Percentiles rank a stretch among this genome's conserved stretches.
Conservation (phyloP, 2,329 filamentous ascomycete species). For the Corinectria fuckeliana region DNA sequence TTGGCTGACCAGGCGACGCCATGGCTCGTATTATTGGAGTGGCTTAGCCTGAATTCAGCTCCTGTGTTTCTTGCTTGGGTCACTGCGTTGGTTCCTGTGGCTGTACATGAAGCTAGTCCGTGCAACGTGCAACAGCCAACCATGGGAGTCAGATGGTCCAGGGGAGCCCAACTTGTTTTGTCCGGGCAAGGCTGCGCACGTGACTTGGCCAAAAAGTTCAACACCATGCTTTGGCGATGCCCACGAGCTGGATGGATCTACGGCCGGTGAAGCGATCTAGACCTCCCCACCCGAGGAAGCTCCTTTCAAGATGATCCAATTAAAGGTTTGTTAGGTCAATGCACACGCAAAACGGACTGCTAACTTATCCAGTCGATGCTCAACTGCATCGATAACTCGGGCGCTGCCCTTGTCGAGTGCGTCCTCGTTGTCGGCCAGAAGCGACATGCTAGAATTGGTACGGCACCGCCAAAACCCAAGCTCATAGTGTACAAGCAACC, state of each 20-base stretch:
- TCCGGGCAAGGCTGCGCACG: constrained; percentile 23
- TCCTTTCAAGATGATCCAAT: constrained; percentile 81
- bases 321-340: constrained; percentile 66
- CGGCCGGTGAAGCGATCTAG: constrained; percentile 32
- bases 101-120: constrained; percentile 17
- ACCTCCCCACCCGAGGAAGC: constrained; percentile 25
- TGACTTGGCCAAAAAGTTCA: constrained; percentile 38
- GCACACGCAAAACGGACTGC: fast-evolving
- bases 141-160: not conserved
- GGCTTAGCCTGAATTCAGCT: not conserved
- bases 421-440: constrained; percentile 92
- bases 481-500: too few species aligned
- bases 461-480: constrained; percentile 37
- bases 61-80: constrained; percentile 17
- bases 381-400: constrained; percentile 99
- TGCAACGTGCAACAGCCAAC: not conserved
- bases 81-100: constrained; percentile 16
- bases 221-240: constrained; percentile 27
- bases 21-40: constrained; percentile 28
- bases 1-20: constrained; percentile 42
- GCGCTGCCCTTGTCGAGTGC: constrained; percentile 96
- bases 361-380: constrained; percentile 76
- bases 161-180: not conserved
- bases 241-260: constrained; percentile 25
- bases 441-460: constrained; percentile 86